phyloP scores from a whole-genome alignment of 495 filamentous ascomycete genomes.

The Daldinia childiae region DNA sequence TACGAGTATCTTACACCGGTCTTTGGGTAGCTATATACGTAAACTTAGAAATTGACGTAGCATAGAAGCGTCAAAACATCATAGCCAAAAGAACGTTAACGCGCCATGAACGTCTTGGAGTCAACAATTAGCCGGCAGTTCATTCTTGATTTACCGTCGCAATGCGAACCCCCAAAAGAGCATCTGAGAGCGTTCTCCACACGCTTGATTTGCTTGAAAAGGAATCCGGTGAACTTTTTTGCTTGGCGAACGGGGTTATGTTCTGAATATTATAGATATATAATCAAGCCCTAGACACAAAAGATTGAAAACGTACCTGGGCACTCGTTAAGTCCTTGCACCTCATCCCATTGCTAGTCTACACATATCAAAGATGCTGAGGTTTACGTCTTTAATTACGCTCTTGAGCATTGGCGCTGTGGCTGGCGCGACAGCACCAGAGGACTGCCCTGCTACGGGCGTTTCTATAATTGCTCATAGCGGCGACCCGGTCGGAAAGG shows the following conservation, averaged over 20 bases:
- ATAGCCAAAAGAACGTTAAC: slow-evolving; percentile 3
- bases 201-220: slow-evolving; percentile 35
- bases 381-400: slow-evolving; percentile 27
- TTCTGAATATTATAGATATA: neutral
- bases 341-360: neutral
- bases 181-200: slow-evolving; percentile 28
- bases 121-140: slow-evolving; percentile 30
- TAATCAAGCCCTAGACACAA: neutral
- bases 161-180: slow-evolving; percentile 27
- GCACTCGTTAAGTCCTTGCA: neutral
- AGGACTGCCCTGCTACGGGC: slow-evolving; percentile 39
- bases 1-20: no score
- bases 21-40: neutral
- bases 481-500: slow-evolving; percentile 47
- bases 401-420: slow-evolving; percentile 36
- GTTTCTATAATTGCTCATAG: slow-evolving; percentile 44
- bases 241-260: slow-evolving; percentile 22
- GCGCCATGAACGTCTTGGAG: slow-evolving; percentile 4
- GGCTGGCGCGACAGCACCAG: slow-evolving; percentile 2
- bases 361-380: slow-evolving; percentile 26
- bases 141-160: slow-evolving; percentile 20
- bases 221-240: slow-evolving; percentile 23
- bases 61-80: neutral
- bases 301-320: neutral
- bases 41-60: neutral